Evolutionary conservation across 768 basidiomycete species (phyloP).

Genomic region (Sporobolomyces pararoseus): DNA sequence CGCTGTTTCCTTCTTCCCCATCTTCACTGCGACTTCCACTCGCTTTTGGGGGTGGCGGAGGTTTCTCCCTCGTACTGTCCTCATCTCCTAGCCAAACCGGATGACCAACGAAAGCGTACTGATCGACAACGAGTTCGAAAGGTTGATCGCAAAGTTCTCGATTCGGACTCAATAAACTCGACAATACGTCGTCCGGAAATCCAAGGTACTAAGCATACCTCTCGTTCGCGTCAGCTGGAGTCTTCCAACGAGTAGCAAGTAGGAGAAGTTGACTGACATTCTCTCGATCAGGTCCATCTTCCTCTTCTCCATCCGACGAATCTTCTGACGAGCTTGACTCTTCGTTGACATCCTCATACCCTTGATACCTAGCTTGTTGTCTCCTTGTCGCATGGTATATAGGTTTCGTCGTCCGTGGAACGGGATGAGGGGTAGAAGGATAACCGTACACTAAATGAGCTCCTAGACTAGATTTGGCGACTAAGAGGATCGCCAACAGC

Average conservation of each 20-base stretch:
- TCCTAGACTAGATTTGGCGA: constrained; percentile 37
- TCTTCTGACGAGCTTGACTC: constrained; percentile 12
- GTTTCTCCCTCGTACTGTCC: constrained; percentile 45
- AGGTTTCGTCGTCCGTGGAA: constrained; percentile 42
- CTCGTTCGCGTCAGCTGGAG: neutral
- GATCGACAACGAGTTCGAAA: constrained; percentile 86
- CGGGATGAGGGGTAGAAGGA: constrained; percentile 39
- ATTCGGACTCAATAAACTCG: constrained; percentile 71
- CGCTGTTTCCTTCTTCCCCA: too few species aligned
- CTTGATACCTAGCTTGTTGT: constrained; percentile 14
- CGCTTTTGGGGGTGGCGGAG: constrained; percentile 1
- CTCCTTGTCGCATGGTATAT: constrained; percentile 35
- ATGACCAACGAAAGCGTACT: constrained; percentile 88
- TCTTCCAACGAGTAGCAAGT: too few species aligned
- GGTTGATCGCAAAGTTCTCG: constrained; percentile 82
- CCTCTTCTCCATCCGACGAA: constrained; percentile 7
- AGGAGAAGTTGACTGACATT: neutral
- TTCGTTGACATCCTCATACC: neutral
- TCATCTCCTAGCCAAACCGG: constrained; percentile 79
- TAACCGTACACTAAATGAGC: constrained; percentile 42
- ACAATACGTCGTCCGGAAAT: constrained; percentile 75
- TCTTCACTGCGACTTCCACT: constrained; percentile 29
- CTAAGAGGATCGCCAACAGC: constrained; percentile 42
- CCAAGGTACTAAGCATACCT: constrained; percentile 58
- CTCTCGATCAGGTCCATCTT: constrained; percentile 24